Evolutionary conservation across 2,329 filamentous ascomycete species (phyloP).

Genomic region (Monosporascus ibericus): DNA sequence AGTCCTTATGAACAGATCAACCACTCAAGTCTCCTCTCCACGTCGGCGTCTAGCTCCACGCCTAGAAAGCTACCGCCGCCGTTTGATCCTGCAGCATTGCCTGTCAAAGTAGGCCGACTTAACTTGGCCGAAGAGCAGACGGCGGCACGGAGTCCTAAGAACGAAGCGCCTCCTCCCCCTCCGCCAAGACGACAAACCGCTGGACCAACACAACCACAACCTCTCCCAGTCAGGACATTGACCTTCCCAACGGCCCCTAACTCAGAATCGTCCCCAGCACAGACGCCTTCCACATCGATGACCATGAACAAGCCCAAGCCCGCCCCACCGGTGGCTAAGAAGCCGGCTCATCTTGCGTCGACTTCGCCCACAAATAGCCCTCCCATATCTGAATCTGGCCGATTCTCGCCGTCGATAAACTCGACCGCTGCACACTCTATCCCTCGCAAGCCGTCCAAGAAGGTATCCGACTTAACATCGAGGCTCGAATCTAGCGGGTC

Average conservation of each 20-base stretch:
- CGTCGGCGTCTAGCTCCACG: constrained; percentile 37
- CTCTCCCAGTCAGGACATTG: constrained; percentile 27
- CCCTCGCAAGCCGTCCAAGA: constrained; percentile 18
- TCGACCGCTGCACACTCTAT: constrained; percentile 18
- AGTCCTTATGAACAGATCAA: constrained; percentile 55
- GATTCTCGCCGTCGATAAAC: constrained; percentile 12
- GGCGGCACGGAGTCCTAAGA: constrained; percentile 17
- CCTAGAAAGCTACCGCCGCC: constrained; percentile 47
- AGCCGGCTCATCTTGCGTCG: constrained; percentile 49
- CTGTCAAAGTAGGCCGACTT: constrained; percentile 39
- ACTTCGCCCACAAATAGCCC: constrained; percentile 23
- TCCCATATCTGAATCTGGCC: constrained; percentile 8
- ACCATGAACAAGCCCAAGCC: constrained; percentile 20
- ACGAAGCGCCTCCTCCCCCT: constrained; percentile 38
- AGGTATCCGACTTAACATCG: constrained; percentile 24
- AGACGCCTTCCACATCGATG: constrained; percentile 16
- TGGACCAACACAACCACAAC: constrained; percentile 10
- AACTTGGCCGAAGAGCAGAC: constrained; percentile 35
- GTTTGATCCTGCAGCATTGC: constrained; percentile 39
- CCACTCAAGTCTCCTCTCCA: constrained; percentile 40
- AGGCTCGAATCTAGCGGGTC: constrained; percentile 20
- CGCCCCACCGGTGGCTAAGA: constrained; percentile 49
- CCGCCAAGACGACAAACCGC: constrained; percentile 24
- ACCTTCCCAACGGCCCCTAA: constrained; percentile 24
- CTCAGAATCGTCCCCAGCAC: constrained; percentile 6